Evolutionary conservation across 345 rosid genomes (phyloP).

Genomic region (Turnera subulata): DNA sequence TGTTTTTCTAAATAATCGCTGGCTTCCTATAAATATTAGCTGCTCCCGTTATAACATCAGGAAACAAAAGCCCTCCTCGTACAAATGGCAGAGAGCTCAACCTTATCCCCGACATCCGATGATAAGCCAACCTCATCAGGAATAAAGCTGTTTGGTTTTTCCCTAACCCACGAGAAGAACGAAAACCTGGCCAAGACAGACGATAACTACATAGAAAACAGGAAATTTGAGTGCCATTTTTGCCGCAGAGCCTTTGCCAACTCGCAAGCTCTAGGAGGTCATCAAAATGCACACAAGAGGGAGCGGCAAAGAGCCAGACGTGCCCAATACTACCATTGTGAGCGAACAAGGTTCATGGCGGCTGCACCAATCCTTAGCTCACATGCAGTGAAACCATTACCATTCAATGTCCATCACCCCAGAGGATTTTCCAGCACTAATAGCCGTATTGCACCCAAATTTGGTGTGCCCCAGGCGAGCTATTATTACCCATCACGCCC

Average conservation of each 20-base stretch:
- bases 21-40: conserved; percentile 13
- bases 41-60: background rate
- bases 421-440: conserved; percentile 8
- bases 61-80: background rate
- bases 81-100: conserved; percentile 19
- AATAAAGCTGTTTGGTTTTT: conserved; percentile 42
- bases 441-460: conserved; percentile 10
- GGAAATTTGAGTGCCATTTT: conserved; percentile 53
- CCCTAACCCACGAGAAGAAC: conserved; percentile 17
- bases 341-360: conserved; percentile 19
- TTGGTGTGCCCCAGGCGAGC: conserved; percentile 4
- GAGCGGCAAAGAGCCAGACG: conserved; percentile 52
- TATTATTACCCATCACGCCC: conserved; percentile 15
- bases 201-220: conserved; percentile 14
- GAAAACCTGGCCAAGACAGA: conserved; percentile 13
- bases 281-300: conserved; percentile 61
- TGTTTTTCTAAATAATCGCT: no score
- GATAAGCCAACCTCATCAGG: conserved; percentile 22
- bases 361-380: conserved; percentile 30
- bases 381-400: conserved; percentile 26
- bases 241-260: conserved; percentile 50
- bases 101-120: conserved; percentile 16
- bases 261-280: conserved; percentile 63
- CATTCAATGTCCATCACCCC: background rate
- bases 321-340: conserved; percentile 23